Evolutionary conservation across 2,329 filamentous ascomycete species (phyloP).

Genomic region (Ophiostoma australiae): DNA sequence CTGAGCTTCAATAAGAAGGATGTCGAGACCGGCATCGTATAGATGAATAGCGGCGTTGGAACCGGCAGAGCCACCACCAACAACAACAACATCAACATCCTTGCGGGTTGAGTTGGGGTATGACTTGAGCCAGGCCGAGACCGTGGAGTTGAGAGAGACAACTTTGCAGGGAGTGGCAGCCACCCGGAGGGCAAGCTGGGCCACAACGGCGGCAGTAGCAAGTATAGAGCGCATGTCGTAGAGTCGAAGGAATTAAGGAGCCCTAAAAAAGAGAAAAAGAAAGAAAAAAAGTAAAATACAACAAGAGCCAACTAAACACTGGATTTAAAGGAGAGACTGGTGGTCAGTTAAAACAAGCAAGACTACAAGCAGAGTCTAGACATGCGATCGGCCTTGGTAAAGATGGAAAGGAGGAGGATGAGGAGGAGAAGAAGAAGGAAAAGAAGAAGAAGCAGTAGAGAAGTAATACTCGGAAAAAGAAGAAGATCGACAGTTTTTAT

Average conservation of each 20-base stretch:
- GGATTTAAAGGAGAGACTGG: constrained; percentile 9
- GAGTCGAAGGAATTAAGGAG: not conserved
- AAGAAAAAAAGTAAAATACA: not conserved
- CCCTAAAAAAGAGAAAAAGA: not conserved
- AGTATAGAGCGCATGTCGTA: not conserved
- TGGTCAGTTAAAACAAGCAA: not conserved
- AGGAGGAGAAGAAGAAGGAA: not conserved
- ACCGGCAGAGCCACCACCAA: constrained; percentile 39
- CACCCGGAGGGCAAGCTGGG: not conserved
- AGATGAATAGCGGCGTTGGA: constrained; percentile 37
- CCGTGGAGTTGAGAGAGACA: constrained; percentile 6
- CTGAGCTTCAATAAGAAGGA: constrained; percentile 38
- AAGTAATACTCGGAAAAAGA: not conserved
- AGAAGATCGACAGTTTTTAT: not conserved
- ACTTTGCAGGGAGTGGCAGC: not conserved
- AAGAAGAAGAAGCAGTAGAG: not conserved
- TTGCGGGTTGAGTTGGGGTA: constrained; percentile 13
- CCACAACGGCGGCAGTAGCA: not conserved
- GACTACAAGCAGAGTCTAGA: not conserved
- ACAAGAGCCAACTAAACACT: not conserved
- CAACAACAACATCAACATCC: constrained; percentile 34
- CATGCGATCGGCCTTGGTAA: not conserved
- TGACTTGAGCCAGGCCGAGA: constrained; percentile 5
- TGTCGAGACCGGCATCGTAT: constrained; percentile 35
- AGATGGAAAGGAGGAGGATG: not conserved